Evolutionary conservation across 2,329 filamentous ascomycete species (phyloP).

Genomic region (Alternaria postmessia): DNA sequence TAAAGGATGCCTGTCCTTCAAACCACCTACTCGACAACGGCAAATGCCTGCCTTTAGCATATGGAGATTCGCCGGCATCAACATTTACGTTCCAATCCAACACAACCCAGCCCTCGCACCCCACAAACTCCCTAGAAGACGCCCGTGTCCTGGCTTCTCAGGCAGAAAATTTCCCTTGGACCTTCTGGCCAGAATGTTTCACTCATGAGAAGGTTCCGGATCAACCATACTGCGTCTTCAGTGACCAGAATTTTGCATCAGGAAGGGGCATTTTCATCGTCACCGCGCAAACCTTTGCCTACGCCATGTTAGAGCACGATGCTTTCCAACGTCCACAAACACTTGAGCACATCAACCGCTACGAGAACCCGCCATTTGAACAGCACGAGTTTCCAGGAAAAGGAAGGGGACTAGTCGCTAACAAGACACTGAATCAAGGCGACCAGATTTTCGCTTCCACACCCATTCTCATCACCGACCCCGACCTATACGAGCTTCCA

Average conservation of each 20-base stretch:
- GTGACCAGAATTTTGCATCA: conserved; percentile 38
- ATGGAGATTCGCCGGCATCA: conserved; percentile 8
- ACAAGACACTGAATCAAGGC: conserved; percentile 45
- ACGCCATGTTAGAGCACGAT: conserved; percentile 38
- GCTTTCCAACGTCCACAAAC: conserved; percentile 37
- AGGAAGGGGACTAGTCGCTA: conserved; percentile 45
- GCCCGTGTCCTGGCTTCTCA: conserved; percentile 30
- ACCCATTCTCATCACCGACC: conserved; percentile 42
- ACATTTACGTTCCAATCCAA: conserved; percentile 29
- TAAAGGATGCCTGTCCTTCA: conserved; percentile 37
- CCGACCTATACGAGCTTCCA: conserved; percentile 33
- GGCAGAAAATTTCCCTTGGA: conserved; percentile 40
- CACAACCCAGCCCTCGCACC: conserved; percentile 18
- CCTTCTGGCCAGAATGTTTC: conserved; percentile 45
- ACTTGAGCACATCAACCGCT: conserved; percentile 32
- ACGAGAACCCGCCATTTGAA: conserved; percentile 38
- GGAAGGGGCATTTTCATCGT: conserved; percentile 46
- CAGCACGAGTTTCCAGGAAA: conserved; percentile 43
- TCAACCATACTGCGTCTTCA: conserved; percentile 41
- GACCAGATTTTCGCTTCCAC: conserved; percentile 47
- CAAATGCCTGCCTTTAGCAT: conserved; percentile 31
- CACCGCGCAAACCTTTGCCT: conserved; percentile 35
- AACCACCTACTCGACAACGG: conserved; percentile 32
- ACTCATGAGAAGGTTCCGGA: conserved; percentile 34
- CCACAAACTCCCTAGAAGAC: conserved; percentile 28